These are phyloP conservation scores for Bruguiera sexangula DNA, from an alignment of 345 rosid genomes.

Conservation along the genomic window DNA sequence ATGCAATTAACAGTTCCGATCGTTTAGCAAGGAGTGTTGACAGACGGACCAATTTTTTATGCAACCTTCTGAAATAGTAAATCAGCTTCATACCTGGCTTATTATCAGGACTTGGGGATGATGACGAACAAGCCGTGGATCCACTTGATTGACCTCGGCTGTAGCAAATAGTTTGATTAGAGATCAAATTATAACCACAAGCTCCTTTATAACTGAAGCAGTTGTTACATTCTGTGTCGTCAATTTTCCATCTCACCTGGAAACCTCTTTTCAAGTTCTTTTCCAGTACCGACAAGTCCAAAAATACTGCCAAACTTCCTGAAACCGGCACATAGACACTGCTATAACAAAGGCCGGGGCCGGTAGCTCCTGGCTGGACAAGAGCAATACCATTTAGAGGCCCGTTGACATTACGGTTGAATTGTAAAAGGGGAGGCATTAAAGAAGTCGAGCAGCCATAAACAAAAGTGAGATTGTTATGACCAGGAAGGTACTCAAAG, in stretches of 20 bases:
- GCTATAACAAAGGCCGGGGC: not conserved
- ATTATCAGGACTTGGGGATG: not conserved
- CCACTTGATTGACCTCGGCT: not conserved
- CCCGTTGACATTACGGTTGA: constrained; percentile 2
- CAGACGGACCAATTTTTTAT: not conserved
- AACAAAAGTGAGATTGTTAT: constrained; percentile 17
- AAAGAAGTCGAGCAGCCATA: constrained; percentile 12
- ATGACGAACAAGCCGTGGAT: not conserved
- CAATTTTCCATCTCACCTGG: constrained; percentile 26
- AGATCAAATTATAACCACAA: not conserved
- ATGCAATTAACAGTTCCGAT: not conserved
- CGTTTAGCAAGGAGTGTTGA: not conserved
- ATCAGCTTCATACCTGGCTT: too few relatives aligned
- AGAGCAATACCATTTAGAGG: not conserved
- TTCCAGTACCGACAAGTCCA: not conserved
- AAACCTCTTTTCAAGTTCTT: constrained; percentile 21
- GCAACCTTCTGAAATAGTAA: too few relatives aligned
- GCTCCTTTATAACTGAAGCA: constrained; percentile 14
- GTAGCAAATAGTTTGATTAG: not conserved
- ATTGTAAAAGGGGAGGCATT: not conserved
- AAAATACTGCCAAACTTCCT: not conserved
- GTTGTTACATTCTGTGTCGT: constrained; percentile 3
- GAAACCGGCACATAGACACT: constrained; percentile 14
- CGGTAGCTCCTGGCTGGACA: not conserved
- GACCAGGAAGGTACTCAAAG: constrained; percentile 1